Evolutionary conservation across 768 basidiomycete species (phyloP).

Genomic region (Dioszegia hungarica): DNA sequence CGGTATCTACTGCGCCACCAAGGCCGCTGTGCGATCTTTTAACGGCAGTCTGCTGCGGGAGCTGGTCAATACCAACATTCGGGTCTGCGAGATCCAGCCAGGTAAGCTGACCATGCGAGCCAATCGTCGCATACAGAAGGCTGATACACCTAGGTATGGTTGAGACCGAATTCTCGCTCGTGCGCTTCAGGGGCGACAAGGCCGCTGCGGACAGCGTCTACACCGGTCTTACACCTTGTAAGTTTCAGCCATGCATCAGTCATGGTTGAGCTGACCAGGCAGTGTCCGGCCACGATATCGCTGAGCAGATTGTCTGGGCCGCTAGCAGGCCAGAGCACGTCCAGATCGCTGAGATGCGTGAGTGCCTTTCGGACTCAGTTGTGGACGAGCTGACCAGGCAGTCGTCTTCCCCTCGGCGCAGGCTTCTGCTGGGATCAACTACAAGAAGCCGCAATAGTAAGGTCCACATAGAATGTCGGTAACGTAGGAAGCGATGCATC

Average conservation of each 20-base stretch:
- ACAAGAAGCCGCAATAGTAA: slow-evolving; percentile 14
- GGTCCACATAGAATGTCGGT: not conserved
- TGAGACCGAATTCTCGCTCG: slow-evolving; percentile 79
- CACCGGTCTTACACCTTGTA: slow-evolving; percentile 77
- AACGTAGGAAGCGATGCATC: slow-evolving; percentile 1
- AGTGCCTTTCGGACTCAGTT: slow-evolving; percentile 4
- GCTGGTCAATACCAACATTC: slow-evolving; percentile 83
- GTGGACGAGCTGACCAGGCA: slow-evolving; percentile 6
- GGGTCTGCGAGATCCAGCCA: slow-evolving; percentile 91
- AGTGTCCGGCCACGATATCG: slow-evolving; percentile 83
- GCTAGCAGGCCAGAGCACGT: slow-evolving; percentile 88
- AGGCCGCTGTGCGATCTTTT: slow-evolving; percentile 69
- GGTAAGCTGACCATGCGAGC: slow-evolving; percentile 54
- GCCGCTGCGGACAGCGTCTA: slow-evolving; percentile 82
- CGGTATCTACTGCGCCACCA: slow-evolving; percentile 79
- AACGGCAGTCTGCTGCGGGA: slow-evolving; percentile 74
- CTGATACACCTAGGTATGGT: slow-evolving; percentile 59
- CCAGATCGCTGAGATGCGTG: slow-evolving; percentile 57
- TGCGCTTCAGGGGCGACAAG: slow-evolving; percentile 82
- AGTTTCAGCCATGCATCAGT: slow-evolving; percentile 43
- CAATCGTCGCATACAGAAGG: not conserved
- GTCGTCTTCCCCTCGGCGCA: slow-evolving; percentile 50
- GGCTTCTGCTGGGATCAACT: slow-evolving; percentile 47
- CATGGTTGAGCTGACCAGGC: not conserved
- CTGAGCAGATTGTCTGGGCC: slow-evolving; percentile 97